phyloP scores from a whole-genome alignment of 345 rosid genomes.

The Mangifera indica region DNA sequence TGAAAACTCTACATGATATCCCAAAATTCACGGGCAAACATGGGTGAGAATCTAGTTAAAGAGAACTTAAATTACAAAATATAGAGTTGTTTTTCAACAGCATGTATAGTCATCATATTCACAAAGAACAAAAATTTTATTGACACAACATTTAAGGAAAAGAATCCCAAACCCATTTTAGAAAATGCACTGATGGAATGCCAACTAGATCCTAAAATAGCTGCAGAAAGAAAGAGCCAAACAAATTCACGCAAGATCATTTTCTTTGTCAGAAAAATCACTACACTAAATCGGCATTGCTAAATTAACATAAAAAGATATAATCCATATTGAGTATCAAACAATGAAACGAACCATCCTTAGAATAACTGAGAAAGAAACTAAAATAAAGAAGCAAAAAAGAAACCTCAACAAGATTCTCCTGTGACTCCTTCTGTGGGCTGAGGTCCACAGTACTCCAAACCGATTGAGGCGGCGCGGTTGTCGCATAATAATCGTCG shows the following conservation, averaged over 20 bases:
- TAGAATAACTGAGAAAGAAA: neutral
- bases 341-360: neutral
- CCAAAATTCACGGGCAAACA: neutral
- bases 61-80: neutral
- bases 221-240: neutral
- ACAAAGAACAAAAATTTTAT: neutral
- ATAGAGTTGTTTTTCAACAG: neutral
- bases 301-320: neutral
- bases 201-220: neutral
- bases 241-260: neutral
- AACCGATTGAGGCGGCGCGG: conserved; percentile 26
- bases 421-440: conserved; percentile 23
- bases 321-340: neutral
- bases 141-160: neutral
- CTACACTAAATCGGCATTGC: neutral
- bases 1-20: neutral
- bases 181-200: neutral
- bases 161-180: neutral
- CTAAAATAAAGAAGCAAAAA: neutral
- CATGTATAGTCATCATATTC: neutral
- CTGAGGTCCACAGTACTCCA: conserved; percentile 26
- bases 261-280: neutral
- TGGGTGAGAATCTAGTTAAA: neutral
- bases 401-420: conserved; percentile 27
- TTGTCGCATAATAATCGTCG: conserved; percentile 43